A percentile compares a stretch with the other conserved stretches of the same genome.
Conservation (phyloP, 2,329 filamentous ascomycete genomes). For the Dactylellina parvicollis region DNA sequence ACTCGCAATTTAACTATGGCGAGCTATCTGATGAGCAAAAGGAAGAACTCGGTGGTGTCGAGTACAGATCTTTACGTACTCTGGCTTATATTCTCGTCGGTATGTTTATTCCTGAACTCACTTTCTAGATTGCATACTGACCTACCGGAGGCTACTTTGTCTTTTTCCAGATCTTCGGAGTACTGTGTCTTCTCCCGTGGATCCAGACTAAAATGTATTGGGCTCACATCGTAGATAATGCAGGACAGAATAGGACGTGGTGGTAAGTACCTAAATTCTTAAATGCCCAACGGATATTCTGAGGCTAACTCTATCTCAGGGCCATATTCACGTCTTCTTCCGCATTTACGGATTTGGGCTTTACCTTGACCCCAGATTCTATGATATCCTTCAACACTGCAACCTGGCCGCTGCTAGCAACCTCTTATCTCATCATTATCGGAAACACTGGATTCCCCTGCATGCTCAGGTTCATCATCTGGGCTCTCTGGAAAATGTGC, state of each 20-base stretch:
- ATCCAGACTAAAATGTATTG: slow-evolving; percentile 74
- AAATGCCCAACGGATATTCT: too few relatives aligned
- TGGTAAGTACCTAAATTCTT: slow-evolving; percentile 66
- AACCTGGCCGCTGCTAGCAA: slow-evolving; percentile 77
- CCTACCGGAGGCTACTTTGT: slow-evolving; percentile 73
- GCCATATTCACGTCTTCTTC: slow-evolving; percentile 87
- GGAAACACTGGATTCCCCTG: slow-evolving; percentile 96
- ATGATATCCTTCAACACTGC: slow-evolving; percentile 89
- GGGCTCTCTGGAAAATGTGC: slow-evolving; percentile 75
- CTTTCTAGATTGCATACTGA: background rate
- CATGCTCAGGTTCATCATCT: slow-evolving; percentile 93
- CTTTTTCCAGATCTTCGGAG: slow-evolving; percentile 80
- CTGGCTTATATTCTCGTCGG: slow-evolving; percentile 77
- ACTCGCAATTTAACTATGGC: slow-evolving; percentile 79
- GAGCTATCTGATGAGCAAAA: slow-evolving; percentile 88
- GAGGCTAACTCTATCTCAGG: slow-evolving; percentile 59
- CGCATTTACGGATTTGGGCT: slow-evolving; percentile 94
- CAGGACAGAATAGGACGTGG: slow-evolving; percentile 77
- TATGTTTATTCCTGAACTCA: slow-evolving; percentile 50
- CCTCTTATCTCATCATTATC: slow-evolving; percentile 88
- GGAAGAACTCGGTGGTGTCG: slow-evolving; percentile 94
- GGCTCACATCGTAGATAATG: slow-evolving; percentile 70
- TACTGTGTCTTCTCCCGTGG: slow-evolving; percentile 81
- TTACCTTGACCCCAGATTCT: slow-evolving; percentile 89
- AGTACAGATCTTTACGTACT: slow-evolving; percentile 91